These are phyloP conservation scores for Eutypella sp. DNA, from an alignment of 2,329 filamentous ascomycete species.

Conservation along the genomic window DNA sequence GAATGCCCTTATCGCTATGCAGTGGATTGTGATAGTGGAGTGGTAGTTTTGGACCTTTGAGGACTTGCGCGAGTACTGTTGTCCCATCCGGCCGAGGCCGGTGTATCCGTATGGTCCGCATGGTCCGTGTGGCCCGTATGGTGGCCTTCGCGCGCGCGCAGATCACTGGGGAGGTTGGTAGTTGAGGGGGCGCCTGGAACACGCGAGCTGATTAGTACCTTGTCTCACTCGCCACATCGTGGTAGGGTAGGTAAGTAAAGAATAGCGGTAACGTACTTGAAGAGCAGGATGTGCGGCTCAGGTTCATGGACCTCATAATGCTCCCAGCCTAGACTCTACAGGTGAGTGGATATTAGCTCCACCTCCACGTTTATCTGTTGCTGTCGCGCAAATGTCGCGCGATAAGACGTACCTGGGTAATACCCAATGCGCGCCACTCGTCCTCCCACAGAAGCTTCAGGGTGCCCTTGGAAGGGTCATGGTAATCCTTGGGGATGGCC, in stretches of 20 bases:
- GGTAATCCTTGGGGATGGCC: conserved; percentile 90
- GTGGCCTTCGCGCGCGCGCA: conserved; percentile 9
- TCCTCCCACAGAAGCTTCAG: conserved; percentile 97
- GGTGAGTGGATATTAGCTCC: conserved; percentile 7
- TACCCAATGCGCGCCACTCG: conserved; percentile 94
- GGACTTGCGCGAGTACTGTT: not conserved
- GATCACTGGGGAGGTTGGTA: conserved; percentile 66
- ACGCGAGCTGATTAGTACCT: conserved; percentile 3
- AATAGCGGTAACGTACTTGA: conserved; percentile 90
- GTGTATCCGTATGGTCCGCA: no score
- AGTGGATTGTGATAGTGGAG: conserved; percentile 19
- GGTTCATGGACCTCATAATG: conserved; percentile 99
- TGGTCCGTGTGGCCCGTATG: no score
- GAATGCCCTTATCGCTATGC: conserved; percentile 31
- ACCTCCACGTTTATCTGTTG: conserved; percentile 1
- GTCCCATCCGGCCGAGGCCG: not conserved
- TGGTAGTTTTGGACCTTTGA: conserved; percentile 16
- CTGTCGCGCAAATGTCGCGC: not conserved
- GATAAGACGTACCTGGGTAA: conserved; percentile 73
- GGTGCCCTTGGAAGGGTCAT: conserved; percentile 82
- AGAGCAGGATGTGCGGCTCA: conserved; percentile 95
- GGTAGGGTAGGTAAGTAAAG: no score
- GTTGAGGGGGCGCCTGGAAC: conserved; percentile 72
- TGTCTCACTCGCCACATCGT: no score
- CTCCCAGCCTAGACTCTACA: conserved; percentile 93